Base-by-base conservation (phyloP, 768 basidiomycete genomes). In the Mycena crocata region DNA sequence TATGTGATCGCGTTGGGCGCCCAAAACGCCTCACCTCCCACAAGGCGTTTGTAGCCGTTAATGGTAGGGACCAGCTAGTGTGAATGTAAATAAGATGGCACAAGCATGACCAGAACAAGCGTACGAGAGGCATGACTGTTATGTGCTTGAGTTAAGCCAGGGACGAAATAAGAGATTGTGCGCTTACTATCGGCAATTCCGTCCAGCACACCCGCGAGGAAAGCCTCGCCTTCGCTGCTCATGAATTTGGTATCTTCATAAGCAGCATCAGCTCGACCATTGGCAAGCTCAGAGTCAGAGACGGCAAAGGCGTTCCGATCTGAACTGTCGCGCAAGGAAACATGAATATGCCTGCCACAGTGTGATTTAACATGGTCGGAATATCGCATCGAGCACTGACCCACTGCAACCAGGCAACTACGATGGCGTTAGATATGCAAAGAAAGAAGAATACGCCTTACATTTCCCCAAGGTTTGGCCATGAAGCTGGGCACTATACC, bases 381-480 rank as follows among this genome's bases (percentile, higher is more conserved):
- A 26, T 31, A 50, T 52, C 48, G 17, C n/a, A 50, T 23, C 32
- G 24, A 46, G 17, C 28, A 69, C 82, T 49, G 46, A 94, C 95
- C 97, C 98, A 69, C 95, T 96, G 76, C 95, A 96, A 4, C 98
- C 98, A 37, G 98, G 96, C 69, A 98, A 87, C 93, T 98, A 71
- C 42, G n/a, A 39, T 28, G 42, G 21, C 13, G 31, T 70, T 32
- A 62, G 46, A 73, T 35, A 51, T 51, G 30, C 30, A 15, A 15
- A 26, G 15, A 14, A 24, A n/a, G 32, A 45, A 35, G 23, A 35
- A 44, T 21, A 59, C 35, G 15, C 82, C 91, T 74, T 74, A 96
- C 95, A 73, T 94, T 90, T 34, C 90, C 91, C 93, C 94, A 98
- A 28, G 96, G 96, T 73, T 98, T 98, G 0, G 96, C 96, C 97